Conservation (phyloP, 2,329 filamentous ascomycete species). For the Ophiostoma novo-ulmi region DNA sequence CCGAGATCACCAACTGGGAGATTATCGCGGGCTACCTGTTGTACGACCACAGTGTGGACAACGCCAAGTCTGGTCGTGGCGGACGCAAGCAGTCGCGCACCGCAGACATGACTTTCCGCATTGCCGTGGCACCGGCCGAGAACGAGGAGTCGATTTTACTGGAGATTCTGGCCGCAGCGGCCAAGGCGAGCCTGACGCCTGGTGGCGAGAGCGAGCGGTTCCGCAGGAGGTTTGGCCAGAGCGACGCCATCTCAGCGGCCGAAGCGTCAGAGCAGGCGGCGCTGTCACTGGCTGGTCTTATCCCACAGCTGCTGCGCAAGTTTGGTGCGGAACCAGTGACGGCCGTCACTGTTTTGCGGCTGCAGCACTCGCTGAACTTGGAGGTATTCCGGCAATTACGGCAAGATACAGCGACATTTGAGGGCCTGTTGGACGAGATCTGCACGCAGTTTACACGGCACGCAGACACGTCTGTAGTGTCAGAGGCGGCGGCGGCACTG, state of each 20-base stretch:
- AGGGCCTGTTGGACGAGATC: conserved; percentile 79
- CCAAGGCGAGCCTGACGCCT: conserved; percentile 66
- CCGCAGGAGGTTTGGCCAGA: conserved; percentile 52
- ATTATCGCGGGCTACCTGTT: conserved; percentile 82
- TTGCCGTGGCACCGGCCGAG: conserved; percentile 65
- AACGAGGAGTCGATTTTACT: conserved; percentile 80
- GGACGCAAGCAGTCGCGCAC: conserved; percentile 31
- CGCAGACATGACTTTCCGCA: conserved; percentile 60
- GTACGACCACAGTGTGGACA: conserved; percentile 74
- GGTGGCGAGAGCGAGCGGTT: conserved; percentile 57
- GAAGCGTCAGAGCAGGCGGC: conserved; percentile 75
- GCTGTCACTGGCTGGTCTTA: conserved; percentile 67
- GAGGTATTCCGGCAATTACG: conserved; percentile 84
- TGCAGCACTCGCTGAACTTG: conserved; percentile 82
- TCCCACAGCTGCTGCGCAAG: conserved; percentile 84
- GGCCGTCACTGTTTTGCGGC: conserved; percentile 74
- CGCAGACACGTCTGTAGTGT: conserved; percentile 76
- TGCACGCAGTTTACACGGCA: conserved; percentile 93
- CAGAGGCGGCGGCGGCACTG: conserved; percentile 75
- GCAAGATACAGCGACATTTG: conserved; percentile 76
- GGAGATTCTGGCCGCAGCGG: conserved; percentile 77
- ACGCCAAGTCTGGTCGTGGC: conserved; percentile 15
- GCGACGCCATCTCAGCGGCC: conserved; percentile 28
- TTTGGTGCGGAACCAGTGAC: conserved; percentile 86
- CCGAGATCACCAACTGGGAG: conserved; percentile 82